Conservation (phyloP, 208 protist species). For the Trypanosoma avium region DNA sequence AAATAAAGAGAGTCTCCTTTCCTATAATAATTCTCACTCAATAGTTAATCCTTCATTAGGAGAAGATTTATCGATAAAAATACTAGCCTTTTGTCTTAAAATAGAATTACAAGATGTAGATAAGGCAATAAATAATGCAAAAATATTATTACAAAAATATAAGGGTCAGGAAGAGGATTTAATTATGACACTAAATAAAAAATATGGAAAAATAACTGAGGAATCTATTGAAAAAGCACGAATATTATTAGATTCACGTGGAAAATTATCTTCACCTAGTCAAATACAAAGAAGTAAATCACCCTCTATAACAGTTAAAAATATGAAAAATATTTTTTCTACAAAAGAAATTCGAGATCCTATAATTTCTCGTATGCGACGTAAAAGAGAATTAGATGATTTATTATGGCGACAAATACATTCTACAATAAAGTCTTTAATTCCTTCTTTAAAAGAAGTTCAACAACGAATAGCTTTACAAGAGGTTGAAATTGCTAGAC, state of each 20-base stretch:
- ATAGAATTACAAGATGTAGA: neutral
- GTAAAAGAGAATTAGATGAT: conserved; percentile 6
- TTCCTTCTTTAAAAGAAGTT: neutral
- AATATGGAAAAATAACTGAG: conserved; percentile 18
- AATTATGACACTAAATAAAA: neutral
- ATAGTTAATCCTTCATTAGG: neutral
- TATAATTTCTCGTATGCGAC: conserved; percentile 13
- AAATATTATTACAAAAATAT: conserved; percentile 14
- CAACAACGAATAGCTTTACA: conserved; percentile 2
- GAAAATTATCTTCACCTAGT: neutral
- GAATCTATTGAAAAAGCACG: neutral
- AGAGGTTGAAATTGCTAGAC: conserved; percentile 14
- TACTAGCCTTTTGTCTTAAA: conserved; percentile 11
- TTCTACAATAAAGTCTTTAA: neutral
- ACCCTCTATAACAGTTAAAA: neutral
- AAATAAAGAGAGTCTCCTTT: neutral
- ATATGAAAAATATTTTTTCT: neutral
- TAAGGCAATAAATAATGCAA: neutral
- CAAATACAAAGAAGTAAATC: neutral
- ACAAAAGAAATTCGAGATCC: neutral
- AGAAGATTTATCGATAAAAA: neutral
- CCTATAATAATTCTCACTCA: neutral
- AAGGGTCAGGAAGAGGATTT: conserved; percentile 6
- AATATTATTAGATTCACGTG: neutral
- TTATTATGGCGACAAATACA: conserved; percentile 7